phyloP scores from a whole-genome alignment of 2,329 filamentous ascomycete species.

The Cadophora sp. region DNA sequence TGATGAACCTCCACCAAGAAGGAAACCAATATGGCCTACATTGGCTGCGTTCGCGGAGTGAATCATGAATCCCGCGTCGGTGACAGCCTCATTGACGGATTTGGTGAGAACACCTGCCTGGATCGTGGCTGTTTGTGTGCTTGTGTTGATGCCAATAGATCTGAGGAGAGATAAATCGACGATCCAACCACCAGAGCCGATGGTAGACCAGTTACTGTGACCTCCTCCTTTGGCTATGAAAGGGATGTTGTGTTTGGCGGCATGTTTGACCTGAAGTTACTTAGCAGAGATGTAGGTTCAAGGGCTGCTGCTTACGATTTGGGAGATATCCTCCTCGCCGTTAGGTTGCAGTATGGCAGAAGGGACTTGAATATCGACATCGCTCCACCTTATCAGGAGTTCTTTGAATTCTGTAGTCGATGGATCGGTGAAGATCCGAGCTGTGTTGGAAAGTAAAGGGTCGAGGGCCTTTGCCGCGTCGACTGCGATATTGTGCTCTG shows the following conservation, averaged over 20 bases:
- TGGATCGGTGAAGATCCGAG: constrained; percentile 17
- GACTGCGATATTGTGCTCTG: not conserved
- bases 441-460: constrained; percentile 3
- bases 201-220: constrained; percentile 41
- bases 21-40: constrained; percentile 40
- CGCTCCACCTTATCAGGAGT: constrained; percentile 22
- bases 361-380: constrained; percentile 21
- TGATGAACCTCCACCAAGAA: constrained; percentile 22
- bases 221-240: constrained; percentile 41
- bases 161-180: constrained; percentile 38
- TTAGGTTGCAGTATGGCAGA: constrained; percentile 20
- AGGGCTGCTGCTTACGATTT: constrained; percentile 9
- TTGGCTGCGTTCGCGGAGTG: constrained; percentile 35
- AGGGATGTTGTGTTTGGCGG: constrained; percentile 26
- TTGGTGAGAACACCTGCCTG: constrained; percentile 32
- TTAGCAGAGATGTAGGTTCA: not conserved
- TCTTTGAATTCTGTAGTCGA: constrained; percentile 15
- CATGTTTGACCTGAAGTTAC: constrained; percentile 14
- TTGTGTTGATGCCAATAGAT: constrained; percentile 15
- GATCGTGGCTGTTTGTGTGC: constrained; percentile 18
- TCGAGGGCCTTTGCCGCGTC: constrained; percentile 1
- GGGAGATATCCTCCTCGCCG: constrained; percentile 17
- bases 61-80: constrained; percentile 21
- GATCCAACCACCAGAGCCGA: constrained; percentile 35
- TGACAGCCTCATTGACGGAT: constrained; percentile 31